A percentile compares a stretch with the other conserved stretches of the same genome.
Evolutionary conservation across 2,329 filamentous ascomycete species (phyloP).

Genomic region (Aureobasidium sp.): DNA sequence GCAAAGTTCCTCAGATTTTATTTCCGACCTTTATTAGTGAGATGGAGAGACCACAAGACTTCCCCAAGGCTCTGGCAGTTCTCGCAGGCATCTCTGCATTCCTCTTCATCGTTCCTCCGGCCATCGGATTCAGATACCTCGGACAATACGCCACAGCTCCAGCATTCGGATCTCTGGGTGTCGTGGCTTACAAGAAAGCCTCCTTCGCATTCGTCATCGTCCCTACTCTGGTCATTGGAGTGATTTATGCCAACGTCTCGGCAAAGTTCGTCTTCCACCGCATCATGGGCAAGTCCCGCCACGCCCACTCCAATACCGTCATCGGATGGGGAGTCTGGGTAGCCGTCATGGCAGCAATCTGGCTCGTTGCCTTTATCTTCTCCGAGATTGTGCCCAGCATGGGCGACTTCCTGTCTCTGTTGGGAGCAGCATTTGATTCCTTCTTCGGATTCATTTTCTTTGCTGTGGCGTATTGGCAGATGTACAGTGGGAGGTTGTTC

Average conservation of each 20-base stretch:
- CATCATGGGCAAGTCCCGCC: constrained; percentile 35
- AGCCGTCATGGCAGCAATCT: constrained; percentile 34
- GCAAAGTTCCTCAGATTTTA: constrained; percentile 38
- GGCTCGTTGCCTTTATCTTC: constrained; percentile 39
- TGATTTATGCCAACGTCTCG: constrained; percentile 42
- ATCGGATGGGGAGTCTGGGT: constrained; percentile 41
- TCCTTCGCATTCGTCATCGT: constrained; percentile 45
- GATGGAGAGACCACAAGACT: constrained; percentile 42
- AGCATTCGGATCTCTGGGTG: constrained; percentile 39
- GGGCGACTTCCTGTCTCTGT: constrained; percentile 42
- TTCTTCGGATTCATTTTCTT: constrained; percentile 46
- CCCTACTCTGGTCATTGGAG: constrained; percentile 40
- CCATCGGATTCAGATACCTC: constrained; percentile 41
- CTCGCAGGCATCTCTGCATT: constrained; percentile 36
- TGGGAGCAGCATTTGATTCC: constrained; percentile 40
- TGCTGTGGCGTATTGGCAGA: constrained; percentile 40
- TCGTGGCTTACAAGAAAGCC: constrained; percentile 38
- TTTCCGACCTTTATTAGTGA: constrained; percentile 45
- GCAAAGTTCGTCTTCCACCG: constrained; percentile 40
- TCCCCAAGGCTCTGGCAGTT: constrained; percentile 42
- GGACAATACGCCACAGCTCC: constrained; percentile 43
- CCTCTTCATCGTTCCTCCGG: constrained; percentile 41
- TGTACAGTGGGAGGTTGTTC: constrained; percentile 20
- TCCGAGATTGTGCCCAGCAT: constrained; percentile 41
- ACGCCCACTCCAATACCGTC: constrained; percentile 39